These are phyloP conservation scores for Ustilago trichophora DNA, from an alignment of 1,284 basidiomycete species.

Conservation along the genomic window DNA sequence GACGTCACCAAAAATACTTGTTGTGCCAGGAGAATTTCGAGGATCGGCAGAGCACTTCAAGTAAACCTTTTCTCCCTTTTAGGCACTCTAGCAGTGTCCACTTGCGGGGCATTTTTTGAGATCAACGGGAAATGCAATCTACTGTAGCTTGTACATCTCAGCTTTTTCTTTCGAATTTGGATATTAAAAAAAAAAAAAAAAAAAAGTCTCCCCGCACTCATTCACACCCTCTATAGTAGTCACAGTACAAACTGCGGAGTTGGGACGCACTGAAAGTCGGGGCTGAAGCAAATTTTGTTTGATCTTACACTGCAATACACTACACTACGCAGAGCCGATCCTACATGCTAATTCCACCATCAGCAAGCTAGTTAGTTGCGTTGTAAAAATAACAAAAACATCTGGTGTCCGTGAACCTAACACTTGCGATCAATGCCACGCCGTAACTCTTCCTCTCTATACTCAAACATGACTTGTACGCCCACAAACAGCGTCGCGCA, in stretches of 20 bases:
- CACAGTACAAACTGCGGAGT: neutral
- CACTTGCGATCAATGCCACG: constrained; percentile 49
- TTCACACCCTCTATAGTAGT: neutral
- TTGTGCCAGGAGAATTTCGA: too few species aligned
- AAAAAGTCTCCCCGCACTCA: neutral
- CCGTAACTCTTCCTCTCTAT: constrained; percentile 61
- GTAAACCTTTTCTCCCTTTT: too few species aligned
- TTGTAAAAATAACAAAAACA: too few species aligned
- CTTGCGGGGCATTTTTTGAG: too few species aligned
- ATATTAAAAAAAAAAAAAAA: neutral
- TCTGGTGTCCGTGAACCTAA: too few species aligned
- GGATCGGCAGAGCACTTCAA: too few species aligned
- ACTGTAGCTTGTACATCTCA: neutral
- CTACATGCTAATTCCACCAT: too few species aligned
- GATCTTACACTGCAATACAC: too few species aligned
- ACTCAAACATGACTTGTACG: constrained; percentile 82
- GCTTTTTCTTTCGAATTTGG: neutral
- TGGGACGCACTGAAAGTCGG: neutral
- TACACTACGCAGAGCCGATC: too few species aligned
- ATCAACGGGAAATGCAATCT: neutral
- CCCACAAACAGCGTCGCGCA: constrained; percentile 80
- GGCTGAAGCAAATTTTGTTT: neutral
- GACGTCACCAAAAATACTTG: too few species aligned
- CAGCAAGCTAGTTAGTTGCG: too few species aligned
- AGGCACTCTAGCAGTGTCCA: too few species aligned